phyloP scores from a whole-genome alignment of 2,329 filamentous ascomycete species.

The Fusarium sp. region DNA sequence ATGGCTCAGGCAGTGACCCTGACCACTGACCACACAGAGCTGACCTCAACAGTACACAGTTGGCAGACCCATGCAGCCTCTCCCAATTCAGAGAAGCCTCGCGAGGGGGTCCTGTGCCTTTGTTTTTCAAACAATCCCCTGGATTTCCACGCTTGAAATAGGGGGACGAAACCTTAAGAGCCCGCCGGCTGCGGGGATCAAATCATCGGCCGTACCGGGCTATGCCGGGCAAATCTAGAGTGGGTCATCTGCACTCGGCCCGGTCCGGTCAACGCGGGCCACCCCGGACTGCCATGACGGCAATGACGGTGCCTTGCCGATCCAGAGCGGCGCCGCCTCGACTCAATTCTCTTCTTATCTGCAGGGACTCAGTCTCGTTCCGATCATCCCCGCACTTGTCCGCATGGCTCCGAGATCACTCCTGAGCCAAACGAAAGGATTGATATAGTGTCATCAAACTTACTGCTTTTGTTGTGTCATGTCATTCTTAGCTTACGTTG shows the following conservation, averaged over 20 bases:
- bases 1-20: background rate
- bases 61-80: background rate
- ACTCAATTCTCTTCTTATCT: constrained; percentile 26
- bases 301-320: constrained; percentile 32
- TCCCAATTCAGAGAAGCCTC: background rate
- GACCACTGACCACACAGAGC: background rate
- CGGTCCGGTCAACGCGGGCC: constrained; percentile 42
- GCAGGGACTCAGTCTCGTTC: constrained; percentile 29
- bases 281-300: constrained; percentile 26
- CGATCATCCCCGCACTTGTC: constrained; percentile 21
- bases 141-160: constrained; percentile 1
- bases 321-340: constrained; percentile 17
- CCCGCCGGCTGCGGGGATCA: constrained; percentile 26
- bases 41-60: background rate
- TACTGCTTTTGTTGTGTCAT: no score
- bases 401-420: constrained; percentile 18
- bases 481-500: no score
- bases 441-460: no score
- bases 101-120: background rate
- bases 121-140: constrained; percentile 2
- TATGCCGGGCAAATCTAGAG: constrained; percentile 31
- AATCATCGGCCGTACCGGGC: constrained; percentile 26
- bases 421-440: background rate
- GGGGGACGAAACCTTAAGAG: background rate
- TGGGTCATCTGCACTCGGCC: constrained; percentile 39